phyloP scores from a whole-genome alignment of 2,329 filamentous ascomycete species.

The Metarhizium brunneum region DNA sequence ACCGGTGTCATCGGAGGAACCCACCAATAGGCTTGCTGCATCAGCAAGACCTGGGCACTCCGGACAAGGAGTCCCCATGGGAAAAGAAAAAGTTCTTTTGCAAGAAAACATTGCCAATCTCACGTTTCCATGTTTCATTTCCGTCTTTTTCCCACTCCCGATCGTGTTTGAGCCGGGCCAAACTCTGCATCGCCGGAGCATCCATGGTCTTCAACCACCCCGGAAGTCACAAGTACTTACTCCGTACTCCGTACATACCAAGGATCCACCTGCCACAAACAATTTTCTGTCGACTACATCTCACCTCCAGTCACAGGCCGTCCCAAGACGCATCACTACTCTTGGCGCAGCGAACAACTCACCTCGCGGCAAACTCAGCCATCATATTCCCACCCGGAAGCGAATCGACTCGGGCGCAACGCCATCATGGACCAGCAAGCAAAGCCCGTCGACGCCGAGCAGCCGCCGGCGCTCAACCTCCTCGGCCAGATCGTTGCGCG shows the following conservation, averaged over 20 bases:
- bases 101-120: too few species aligned
- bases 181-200: too few species aligned
- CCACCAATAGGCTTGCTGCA: not conserved
- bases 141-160: too few species aligned
- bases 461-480: constrained; percentile 19
- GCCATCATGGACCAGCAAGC: constrained; percentile 14
- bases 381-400: not conserved
- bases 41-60: too few species aligned
- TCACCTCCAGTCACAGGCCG: not conserved
- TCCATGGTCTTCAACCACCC: too few species aligned
- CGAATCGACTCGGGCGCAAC: not conserved
- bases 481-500: constrained; percentile 23
- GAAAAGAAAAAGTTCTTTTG: too few species aligned
- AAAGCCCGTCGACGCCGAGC: constrained; percentile 15
- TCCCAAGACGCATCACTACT: not conserved
- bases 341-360: constrained; percentile 3
- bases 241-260: too few species aligned
- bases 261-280: not conserved
- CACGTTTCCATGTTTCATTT: too few species aligned
- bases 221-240: too few species aligned
- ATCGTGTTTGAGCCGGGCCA: too few species aligned
- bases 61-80: too few species aligned
- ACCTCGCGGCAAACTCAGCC: not conserved
- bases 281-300: constrained; percentile 3
- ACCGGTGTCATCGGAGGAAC: not conserved